Evolutionary conservation across 148 eudicot genomes (phyloP).

Genomic region (Heliosperma pusillum): DNA sequence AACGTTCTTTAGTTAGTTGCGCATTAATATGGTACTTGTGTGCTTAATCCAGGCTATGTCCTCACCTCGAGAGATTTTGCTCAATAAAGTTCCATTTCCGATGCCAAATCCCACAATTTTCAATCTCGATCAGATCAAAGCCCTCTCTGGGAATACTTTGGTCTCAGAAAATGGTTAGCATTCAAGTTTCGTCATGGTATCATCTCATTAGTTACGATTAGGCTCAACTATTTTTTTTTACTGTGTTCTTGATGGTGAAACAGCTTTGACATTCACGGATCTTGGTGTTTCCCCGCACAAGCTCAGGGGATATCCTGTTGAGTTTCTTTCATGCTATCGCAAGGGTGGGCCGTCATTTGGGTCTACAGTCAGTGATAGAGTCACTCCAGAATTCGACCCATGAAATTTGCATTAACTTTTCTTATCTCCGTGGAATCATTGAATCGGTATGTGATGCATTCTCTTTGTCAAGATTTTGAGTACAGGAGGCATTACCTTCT

Average conservation of each 20-base stretch:
- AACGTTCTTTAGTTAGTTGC: neutral
- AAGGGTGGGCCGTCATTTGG: slow-evolving; percentile 93
- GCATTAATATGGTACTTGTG: neutral
- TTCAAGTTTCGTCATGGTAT: slow-evolving; percentile 2
- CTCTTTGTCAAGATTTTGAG: slow-evolving; percentile 14
- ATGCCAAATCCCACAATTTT: slow-evolving; percentile 69
- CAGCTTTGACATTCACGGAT: slow-evolving; percentile 80
- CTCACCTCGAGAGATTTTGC: slow-evolving; percentile 73
- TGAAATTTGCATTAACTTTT: slow-evolving; percentile 19
- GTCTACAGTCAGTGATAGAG: slow-evolving; percentile 81
- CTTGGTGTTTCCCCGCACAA: slow-evolving; percentile 75
- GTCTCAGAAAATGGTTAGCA: slow-evolving; percentile 75
- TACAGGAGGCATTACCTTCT: slow-evolving; percentile 12
- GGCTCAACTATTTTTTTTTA: slow-evolving; percentile 6
- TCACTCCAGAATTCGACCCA: slow-evolving; percentile 45
- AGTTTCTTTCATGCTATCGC: slow-evolving; percentile 72
- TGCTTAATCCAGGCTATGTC: slow-evolving; percentile 57
- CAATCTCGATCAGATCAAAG: slow-evolving; percentile 72
- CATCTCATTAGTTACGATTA: neutral
- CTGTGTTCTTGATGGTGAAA: slow-evolving; percentile 14
- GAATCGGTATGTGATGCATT: slow-evolving; percentile 30
- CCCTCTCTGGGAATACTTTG: slow-evolving; percentile 58
- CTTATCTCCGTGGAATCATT: slow-evolving; percentile 22
- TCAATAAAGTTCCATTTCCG: slow-evolving; percentile 81
- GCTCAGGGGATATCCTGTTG: slow-evolving; percentile 91